Evolutionary conservation across 768 basidiomycete genomes (phyloP), one percentile per base, ranked within the genome.

Genomic region (Leccinum broughii): DNA sequence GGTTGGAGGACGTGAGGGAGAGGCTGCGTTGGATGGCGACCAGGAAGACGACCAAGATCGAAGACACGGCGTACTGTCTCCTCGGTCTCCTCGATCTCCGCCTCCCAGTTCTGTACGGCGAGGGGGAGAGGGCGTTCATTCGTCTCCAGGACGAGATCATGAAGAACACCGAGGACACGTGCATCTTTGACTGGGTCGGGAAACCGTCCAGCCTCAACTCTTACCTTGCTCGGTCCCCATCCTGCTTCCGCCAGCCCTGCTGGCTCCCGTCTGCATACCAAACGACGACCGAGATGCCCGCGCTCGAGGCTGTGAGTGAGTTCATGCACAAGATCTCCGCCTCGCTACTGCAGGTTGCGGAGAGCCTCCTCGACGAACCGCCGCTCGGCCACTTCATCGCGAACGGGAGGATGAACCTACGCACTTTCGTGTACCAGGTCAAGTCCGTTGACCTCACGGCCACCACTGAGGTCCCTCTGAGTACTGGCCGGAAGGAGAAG

Each of bases 51-150:
- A 70, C 73, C 39, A 69, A 68, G 28, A 10, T 54, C 9, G 73
- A 74, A 48, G 73, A 75, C 54, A 68, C 51, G 55, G 69, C 71
- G 0, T 75, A 75, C 57, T 72, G 68, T 41, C 66, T 74, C 39
- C 66, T 67, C 54, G 70, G 70, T 0, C 68, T 71, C 44, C 69
- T 71, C 20, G 64, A 64, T 37, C 46, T 72, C 26, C 56, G 68
- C 49, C 64, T 67, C 52, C 56, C 80, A 70, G 57, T 62, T 70
- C 41, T 72, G 4, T 70, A 70, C 37, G 69, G 69, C 1, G 70
- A 70, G 28, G 65, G 68, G 13, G 61, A 63, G 3, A 52, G 63
- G 13, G 50, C 70, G 41, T 70, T 70, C 35, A 59, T 62, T 32
- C 70, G 70, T 15, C 65, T 71, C 24, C 68, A 72, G 59, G 68